Conservation (phyloP, 768 basidiomycete genomes). For the Trametes punicea region DNA sequence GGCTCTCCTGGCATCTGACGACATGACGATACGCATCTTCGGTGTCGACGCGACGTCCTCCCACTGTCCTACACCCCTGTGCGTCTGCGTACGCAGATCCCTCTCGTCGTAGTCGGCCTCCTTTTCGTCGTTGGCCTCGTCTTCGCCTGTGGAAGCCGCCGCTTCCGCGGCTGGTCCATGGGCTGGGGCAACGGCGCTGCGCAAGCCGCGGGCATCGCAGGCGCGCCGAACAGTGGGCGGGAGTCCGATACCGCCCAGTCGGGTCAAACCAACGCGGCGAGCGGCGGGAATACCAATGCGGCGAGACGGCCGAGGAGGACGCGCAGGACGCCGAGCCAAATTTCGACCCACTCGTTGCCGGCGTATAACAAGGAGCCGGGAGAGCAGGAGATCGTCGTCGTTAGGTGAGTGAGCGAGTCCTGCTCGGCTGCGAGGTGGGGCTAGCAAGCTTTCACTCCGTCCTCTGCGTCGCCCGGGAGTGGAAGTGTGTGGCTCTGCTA, state of each 20-base stretch:
- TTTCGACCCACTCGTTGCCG: conserved; percentile 74
- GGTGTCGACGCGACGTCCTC: no score
- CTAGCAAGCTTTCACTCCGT: no score
- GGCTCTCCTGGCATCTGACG: neutral
- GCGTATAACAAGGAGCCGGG: conserved; percentile 84
- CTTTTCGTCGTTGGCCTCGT: conserved; percentile 11
- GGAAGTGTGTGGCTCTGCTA: no score
- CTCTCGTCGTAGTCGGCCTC: conserved; percentile 14
- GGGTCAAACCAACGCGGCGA: conserved; percentile 22
- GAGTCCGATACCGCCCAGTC: no score
- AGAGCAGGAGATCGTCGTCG: conserved; percentile 75
- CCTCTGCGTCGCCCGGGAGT: no score
- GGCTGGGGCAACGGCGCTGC: conserved; percentile 8
- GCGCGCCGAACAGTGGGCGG: no score
- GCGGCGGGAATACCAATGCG: conserved; percentile 19
- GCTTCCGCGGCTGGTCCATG: conserved; percentile 1
- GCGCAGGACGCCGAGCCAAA: conserved; percentile 72
- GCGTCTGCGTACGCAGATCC: neutral
- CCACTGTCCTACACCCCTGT: no score
- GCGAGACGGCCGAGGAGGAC: conserved; percentile 41
- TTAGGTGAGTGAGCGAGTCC: conserved; percentile 34
- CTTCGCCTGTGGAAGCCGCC: conserved; percentile 14
- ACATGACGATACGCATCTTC: neutral
- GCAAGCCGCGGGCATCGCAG: conserved; percentile 13
- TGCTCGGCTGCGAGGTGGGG: no score